Conservation (phyloP, 495 filamentous ascomycete species). For the Penicillium paxilli region DNA sequence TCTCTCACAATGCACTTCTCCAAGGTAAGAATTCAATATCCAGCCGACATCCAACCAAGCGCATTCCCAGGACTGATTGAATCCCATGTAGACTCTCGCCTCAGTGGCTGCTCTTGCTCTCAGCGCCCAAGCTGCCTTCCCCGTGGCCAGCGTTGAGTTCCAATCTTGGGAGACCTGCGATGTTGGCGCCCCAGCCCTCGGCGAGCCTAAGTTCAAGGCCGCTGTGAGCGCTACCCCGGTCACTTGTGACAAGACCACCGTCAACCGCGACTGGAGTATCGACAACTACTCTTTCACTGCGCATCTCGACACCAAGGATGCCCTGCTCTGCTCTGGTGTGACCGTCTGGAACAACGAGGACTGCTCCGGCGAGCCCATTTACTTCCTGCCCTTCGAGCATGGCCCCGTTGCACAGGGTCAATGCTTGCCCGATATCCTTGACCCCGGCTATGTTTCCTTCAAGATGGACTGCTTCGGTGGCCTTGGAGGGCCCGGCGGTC, state of each 20-base stretch:
- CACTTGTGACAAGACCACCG: slow-evolving; percentile 25
- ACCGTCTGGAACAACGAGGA: slow-evolving; percentile 25
- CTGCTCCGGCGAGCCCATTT: slow-evolving; percentile 18
- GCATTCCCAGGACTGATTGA: slow-evolving; percentile 1
- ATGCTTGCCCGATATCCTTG: slow-evolving; percentile 23
- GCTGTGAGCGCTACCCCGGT: slow-evolving; percentile 13
- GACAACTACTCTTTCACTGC: slow-evolving; percentile 26
- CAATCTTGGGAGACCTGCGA: slow-evolving; percentile 26
- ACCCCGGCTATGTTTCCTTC: slow-evolving; percentile 25
- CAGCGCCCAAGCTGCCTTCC: slow-evolving; percentile 18
- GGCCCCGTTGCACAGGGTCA: slow-evolving; percentile 16
- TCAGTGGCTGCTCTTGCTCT: slow-evolving; percentile 21
- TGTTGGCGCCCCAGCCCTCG: slow-evolving; percentile 11
- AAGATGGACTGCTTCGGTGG: slow-evolving; percentile 15
- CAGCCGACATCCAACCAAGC: too few species aligned
- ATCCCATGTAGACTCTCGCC: slow-evolving; percentile 18
- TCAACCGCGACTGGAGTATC: slow-evolving; percentile 28
- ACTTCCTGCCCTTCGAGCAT: slow-evolving; percentile 19
- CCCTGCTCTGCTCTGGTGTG: slow-evolving; percentile 19
- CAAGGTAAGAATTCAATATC: slow-evolving; percentile 5
- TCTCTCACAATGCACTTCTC: slow-evolving; percentile 17
- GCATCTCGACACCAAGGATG: slow-evolving; percentile 22
- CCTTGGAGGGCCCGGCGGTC: background rate
- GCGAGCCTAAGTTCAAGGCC: slow-evolving; percentile 18
- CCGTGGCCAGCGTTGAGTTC: slow-evolving; percentile 24